phyloP scores from a whole-genome alignment of 1,284 basidiomycete species.

The Fomitiporia mediterranea region DNA sequence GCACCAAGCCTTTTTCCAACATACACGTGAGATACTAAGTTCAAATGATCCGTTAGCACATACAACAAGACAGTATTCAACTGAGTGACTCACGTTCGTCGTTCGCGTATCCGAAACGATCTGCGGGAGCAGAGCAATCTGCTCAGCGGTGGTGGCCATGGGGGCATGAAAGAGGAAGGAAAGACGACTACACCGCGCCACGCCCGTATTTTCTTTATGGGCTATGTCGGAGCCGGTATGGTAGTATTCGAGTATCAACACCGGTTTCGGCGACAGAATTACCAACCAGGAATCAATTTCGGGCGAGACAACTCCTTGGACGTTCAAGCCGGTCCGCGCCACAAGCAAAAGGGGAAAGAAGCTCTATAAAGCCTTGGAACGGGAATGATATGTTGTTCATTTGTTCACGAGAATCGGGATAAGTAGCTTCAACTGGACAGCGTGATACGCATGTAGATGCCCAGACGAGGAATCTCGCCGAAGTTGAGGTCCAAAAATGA shows the following conservation, averaged over 20 bases:
- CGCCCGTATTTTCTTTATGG: neutral
- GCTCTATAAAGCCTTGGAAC: neutral
- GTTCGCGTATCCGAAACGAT: constrained; percentile 1
- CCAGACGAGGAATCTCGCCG: no score
- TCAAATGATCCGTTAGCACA: neutral
- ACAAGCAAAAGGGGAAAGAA: neutral
- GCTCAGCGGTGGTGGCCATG: constrained; percentile 5
- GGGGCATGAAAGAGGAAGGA: neutral
- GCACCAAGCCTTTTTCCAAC: neutral
- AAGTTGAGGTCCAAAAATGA: no score
- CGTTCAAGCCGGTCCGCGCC: no score
- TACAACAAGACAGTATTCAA: neutral
- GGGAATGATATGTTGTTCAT: no score
- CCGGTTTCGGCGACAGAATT: neutral
- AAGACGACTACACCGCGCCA: no score
- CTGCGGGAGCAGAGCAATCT: neutral
- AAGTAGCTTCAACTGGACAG: no score
- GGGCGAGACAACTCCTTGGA: no score
- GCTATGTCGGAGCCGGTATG: neutral
- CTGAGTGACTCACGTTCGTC: constrained; percentile 6
- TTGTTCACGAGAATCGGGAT: no score
- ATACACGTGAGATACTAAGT: neutral
- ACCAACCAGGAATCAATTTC: neutral
- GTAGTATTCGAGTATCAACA: neutral
- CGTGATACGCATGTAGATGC: no score